Evolutionary conservation across 2,329 filamentous ascomycete genomes (phyloP).

Genomic region (Hypoxylon sp.): DNA sequence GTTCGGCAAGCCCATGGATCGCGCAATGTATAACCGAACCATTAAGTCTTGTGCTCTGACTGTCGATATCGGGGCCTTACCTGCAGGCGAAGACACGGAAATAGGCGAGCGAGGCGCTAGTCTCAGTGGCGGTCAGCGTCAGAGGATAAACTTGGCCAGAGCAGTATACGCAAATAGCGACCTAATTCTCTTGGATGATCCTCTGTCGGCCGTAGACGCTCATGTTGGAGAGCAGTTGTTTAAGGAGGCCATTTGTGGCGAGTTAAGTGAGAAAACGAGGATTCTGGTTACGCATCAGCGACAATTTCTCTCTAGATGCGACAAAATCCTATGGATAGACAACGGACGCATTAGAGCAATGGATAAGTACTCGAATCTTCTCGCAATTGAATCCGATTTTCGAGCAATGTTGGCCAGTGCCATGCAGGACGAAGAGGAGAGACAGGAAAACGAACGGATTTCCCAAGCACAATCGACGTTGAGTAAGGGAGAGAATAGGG

Average conservation of each 20-base stretch:
- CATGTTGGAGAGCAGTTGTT: constrained; percentile 80
- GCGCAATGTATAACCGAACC: constrained; percentile 80
- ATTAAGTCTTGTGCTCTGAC: constrained; percentile 84
- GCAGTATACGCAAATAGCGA: constrained; percentile 75
- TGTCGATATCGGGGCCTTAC: constrained; percentile 87
- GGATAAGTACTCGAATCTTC: constrained; percentile 74
- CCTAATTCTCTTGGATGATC: constrained; percentile 74
- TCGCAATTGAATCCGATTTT: constrained; percentile 69
- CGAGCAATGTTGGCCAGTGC: constrained; percentile 61
- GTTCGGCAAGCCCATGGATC: constrained; percentile 81
- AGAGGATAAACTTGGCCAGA: constrained; percentile 89
- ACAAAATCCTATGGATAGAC: constrained; percentile 75
- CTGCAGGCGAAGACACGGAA: constrained; percentile 84
- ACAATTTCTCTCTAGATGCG: constrained; percentile 74
- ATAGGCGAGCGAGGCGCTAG: constrained; percentile 94
- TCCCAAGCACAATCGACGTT: background rate
- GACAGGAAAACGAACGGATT: background rate
- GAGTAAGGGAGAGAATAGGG: background rate
- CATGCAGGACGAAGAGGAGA: constrained; percentile 61
- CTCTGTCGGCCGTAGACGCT: constrained; percentile 73
- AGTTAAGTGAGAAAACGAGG: constrained; percentile 81
- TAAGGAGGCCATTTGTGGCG: constrained; percentile 87
- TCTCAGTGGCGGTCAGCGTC: constrained; percentile 92
- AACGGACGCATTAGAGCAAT: constrained; percentile 71
- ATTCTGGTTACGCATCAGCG: constrained; percentile 85